Evolutionary conservation across 2,329 filamentous ascomycete genomes (phyloP), one percentile per base, ranked within the genome.

Genomic region (Helotiales sp.): DNA sequence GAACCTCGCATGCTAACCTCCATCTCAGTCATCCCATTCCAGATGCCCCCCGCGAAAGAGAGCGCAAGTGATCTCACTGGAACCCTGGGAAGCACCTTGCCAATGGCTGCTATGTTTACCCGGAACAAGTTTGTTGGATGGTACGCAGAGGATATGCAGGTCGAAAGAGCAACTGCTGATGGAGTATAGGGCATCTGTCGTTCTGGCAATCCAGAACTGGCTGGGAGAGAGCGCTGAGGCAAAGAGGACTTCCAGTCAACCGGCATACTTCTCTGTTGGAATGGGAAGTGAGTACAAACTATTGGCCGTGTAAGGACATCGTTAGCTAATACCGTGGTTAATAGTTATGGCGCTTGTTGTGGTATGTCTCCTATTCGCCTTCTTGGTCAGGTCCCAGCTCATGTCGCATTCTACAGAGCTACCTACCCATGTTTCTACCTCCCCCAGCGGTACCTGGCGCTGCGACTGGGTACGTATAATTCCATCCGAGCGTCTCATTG

Each of bases 31-130:
- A 92, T 97, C 74, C 94, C 94, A 68, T 97, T 96, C 80, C 88
- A 93, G 80, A 91, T 91, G 74, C 93, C 93, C 50, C 83, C 85
- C 58, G 83, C 87, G 74, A 88, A 89, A 75, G 86, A 87, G 74
- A 85, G 83, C 70, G 82, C 86, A 71, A 79, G 80, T 67, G 93
- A 97, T 77, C 86, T 97, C 79, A 84, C 87, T 62, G 90, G 91
- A 80, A 93, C 85, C 30, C 76, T 90, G 64, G 83, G 86, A 30
- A 95, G 90, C 77, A 96, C 94, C 40, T 84, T 98, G 77, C 95
- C 95, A 67, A 97, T 97, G 95, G 93, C 93, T 66, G 94, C 94
- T 71, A 96, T 97, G 86, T 96, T 97, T 78, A 96, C 91, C 74
- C 87, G 93, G 73, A 97, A 97, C 82, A 91, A 92, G 86, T 96